phyloP scores from a whole-genome alignment of 176 grass and related monocot genomes.

The Poa annua region DNA sequence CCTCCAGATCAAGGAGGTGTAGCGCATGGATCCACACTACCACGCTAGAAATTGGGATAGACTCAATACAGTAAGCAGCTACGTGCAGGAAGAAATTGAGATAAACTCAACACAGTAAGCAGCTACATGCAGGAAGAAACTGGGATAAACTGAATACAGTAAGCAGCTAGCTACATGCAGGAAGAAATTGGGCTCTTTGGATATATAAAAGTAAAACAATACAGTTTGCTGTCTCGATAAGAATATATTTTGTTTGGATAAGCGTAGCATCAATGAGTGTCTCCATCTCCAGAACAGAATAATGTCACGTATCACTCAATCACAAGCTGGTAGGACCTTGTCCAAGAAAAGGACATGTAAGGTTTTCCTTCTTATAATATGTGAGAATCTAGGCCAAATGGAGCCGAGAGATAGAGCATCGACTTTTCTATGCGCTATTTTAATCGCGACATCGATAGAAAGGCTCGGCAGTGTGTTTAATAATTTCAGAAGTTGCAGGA shows the following conservation, averaged over 20 bases:
- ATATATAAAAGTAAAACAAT: background rate
- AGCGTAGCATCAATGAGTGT: conserved; percentile 20
- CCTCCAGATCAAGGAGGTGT: background rate
- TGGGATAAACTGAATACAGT: too few relatives aligned
- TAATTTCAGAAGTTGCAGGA: background rate
- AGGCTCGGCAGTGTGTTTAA: background rate
- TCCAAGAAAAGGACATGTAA: conserved; percentile 19
- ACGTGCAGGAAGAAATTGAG: background rate
- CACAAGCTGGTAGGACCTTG: conserved; percentile 21
- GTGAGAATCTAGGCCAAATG: conserved; percentile 8
- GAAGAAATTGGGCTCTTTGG: background rate
- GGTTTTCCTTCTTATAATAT: background rate
- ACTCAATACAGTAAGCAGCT: background rate
- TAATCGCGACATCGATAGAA: background rate
- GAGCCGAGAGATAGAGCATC: background rate
- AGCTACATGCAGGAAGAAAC: background rate
- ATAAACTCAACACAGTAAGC: too few relatives aligned
- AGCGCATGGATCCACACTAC: background rate
- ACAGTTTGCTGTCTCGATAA: background rate
- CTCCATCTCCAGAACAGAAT: conserved; percentile 9
- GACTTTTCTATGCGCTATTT: background rate
- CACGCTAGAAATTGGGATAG: background rate
- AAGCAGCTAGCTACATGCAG: background rate
- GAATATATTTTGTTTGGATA: background rate
- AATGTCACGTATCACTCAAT: conserved; percentile 13